phyloP scores from a whole-genome alignment of 2,329 filamentous ascomycete species.

The Amphichorda felina region DNA sequence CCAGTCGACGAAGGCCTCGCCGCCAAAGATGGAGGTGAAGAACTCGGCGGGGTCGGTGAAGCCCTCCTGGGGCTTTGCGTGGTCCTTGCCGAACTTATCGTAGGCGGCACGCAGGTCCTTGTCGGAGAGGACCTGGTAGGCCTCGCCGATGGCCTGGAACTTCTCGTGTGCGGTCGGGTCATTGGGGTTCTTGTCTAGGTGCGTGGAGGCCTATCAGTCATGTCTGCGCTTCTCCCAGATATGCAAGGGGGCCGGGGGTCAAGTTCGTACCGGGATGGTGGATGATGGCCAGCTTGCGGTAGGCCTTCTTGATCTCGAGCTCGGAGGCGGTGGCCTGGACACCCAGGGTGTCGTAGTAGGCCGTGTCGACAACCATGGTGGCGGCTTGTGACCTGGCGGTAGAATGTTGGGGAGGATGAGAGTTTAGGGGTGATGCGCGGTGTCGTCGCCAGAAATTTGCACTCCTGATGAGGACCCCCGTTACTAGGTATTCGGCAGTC shows the following conservation, averaged over 20 bases:
- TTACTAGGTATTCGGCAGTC: background rate
- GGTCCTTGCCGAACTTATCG: conserved; percentile 95
- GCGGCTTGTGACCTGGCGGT: background rate
- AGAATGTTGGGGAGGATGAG: too few relatives aligned
- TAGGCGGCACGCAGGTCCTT: conserved; percentile 80
- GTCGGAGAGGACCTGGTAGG: conserved; percentile 75
- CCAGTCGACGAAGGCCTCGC: conserved; percentile 89
- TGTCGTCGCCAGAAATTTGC: conserved; percentile 7
- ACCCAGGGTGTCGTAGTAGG: conserved; percentile 79
- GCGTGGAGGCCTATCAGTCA: too few relatives aligned
- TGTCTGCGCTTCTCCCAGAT: too few relatives aligned
- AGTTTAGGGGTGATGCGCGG: background rate
- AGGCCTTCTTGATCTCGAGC: conserved; percentile 94
- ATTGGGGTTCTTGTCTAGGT: conserved; percentile 86
- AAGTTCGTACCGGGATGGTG: conserved; percentile 70
- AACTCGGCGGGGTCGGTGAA: conserved; percentile 97
- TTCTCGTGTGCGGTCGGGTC: conserved; percentile 88
- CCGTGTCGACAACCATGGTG: conserved; percentile 76
- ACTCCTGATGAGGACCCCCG: background rate
- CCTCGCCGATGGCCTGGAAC: conserved; percentile 77
- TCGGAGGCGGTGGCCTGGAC: conserved; percentile 77
- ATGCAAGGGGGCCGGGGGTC: too few relatives aligned
- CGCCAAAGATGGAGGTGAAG: conserved; percentile 97
- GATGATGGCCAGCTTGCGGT: conserved; percentile 86
- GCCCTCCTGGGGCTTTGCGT: conserved; percentile 78